These are phyloP conservation scores for Raddia guianensis DNA, from an alignment of 176 grass and related monocot species.

Conservation along the genomic window DNA sequence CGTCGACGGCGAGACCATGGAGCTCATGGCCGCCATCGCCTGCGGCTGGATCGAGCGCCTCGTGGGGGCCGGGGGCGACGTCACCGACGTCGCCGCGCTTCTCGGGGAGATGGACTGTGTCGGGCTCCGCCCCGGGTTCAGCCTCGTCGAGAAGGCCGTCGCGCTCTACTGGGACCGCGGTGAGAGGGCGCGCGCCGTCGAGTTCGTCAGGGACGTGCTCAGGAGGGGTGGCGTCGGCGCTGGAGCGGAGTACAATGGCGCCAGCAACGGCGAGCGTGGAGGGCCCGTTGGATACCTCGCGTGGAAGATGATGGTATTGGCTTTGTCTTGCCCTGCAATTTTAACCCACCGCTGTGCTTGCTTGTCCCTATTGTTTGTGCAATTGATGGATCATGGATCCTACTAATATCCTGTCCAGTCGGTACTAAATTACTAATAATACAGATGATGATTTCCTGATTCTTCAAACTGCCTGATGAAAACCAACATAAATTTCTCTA, in stretches of 20 bases:
- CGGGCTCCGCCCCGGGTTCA: constrained; percentile 82
- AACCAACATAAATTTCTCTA: background rate
- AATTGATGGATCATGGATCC: background rate
- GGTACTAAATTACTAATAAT: too few relatives aligned
- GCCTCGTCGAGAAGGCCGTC: constrained; percentile 93
- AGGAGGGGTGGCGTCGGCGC: constrained; percentile 60
- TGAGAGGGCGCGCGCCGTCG: constrained; percentile 63
- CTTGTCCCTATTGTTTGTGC: background rate
- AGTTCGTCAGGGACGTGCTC: constrained; percentile 88
- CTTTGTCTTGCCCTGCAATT: background rate
- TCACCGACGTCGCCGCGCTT: constrained; percentile 68
- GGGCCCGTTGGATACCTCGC: constrained; percentile 83
- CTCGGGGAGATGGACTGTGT: constrained; percentile 98
- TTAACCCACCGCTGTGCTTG: background rate
- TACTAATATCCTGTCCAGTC: background rate
- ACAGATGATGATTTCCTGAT: constrained; percentile 1
- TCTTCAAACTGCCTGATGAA: background rate
- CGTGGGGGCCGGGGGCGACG: constrained; percentile 59
- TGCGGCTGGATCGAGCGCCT: constrained; percentile 93
- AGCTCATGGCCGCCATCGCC: constrained; percentile 93
- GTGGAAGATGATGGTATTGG: constrained; percentile 93
- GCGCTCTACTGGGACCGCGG: constrained; percentile 89
- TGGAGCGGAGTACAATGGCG: constrained; percentile 46
- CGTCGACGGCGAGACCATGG: constrained; percentile 97
- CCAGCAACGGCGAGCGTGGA: constrained; percentile 48